phyloP scores from a whole-genome alignment of 176 grass and related monocot species.

The Bonia amplexicaulis region DNA sequence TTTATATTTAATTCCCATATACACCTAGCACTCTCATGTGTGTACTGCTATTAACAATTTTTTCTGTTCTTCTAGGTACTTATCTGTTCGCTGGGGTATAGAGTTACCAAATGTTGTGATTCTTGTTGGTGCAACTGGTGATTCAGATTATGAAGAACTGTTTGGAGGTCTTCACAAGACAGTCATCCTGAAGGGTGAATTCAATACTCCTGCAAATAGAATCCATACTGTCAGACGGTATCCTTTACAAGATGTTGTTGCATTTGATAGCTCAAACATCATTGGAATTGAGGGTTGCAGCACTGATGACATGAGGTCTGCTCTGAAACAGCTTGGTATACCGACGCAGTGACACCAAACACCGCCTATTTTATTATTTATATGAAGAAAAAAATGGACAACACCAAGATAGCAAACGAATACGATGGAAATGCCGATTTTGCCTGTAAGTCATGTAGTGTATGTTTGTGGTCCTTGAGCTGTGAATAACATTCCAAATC shows the following conservation, averaged over 20 bases:
- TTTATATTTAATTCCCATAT: background rate
- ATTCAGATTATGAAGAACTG: slow-evolving; percentile 83
- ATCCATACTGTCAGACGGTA: slow-evolving; percentile 62
- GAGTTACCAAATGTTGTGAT: slow-evolving; percentile 58
- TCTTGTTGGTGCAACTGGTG: slow-evolving; percentile 76
- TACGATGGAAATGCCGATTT: slow-evolving; percentile 43
- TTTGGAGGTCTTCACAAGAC: slow-evolving; percentile 83
- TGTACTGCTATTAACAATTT: background rate
- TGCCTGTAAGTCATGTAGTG: slow-evolving; percentile 23
- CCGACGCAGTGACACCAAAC: slow-evolving; percentile 14
- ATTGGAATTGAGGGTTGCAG: slow-evolving; percentile 51
- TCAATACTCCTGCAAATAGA: slow-evolving; percentile 62
- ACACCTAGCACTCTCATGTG: background rate
- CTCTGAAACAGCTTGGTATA: slow-evolving; percentile 50
- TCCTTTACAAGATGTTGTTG: slow-evolving; percentile 74
- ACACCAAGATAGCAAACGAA: slow-evolving; percentile 31
- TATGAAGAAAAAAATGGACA: slow-evolving; percentile 20
- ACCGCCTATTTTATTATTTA: background rate
- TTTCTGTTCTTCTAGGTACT: slow-evolving; percentile 52
- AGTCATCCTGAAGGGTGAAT: slow-evolving; percentile 68
- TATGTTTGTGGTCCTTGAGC: slow-evolving; percentile 1
- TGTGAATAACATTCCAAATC: slow-evolving; percentile 19
- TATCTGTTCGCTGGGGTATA: slow-evolving; percentile 84
- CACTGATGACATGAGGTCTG: slow-evolving; percentile 43
- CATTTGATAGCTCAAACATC: slow-evolving; percentile 72